Conservation (phyloP, 192 early-diverging fungal genomes). For the Funneliformis geosporum region DNA sequence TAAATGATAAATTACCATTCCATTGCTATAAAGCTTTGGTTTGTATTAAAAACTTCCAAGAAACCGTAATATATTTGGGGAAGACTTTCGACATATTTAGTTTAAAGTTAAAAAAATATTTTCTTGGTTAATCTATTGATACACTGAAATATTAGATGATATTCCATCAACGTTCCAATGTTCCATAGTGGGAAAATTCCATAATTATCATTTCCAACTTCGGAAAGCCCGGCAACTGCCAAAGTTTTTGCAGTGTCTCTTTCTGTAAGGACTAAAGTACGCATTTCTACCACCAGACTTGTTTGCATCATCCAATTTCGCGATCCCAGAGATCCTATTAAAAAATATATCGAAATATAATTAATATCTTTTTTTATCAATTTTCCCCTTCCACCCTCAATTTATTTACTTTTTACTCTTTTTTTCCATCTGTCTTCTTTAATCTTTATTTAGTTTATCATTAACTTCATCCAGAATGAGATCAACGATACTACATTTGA, state of each 20-base stretch:
- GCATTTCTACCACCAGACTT: constrained; percentile 77
- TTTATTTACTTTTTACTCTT: too few relatives aligned
- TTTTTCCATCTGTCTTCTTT: constrained; percentile 87
- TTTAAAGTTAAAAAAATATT: too few relatives aligned
- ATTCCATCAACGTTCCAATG: too few relatives aligned
- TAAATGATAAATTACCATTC: too few relatives aligned
- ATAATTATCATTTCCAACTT: constrained; percentile 86
- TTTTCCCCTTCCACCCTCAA: too few relatives aligned
- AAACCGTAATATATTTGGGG: too few relatives aligned
- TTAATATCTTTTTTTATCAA: constrained; percentile 28
- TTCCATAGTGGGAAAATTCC: constrained; percentile 98
- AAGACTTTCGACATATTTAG: too few relatives aligned
- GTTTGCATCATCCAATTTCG: constrained; percentile 95
- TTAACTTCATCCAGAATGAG: constrained; percentile 71
- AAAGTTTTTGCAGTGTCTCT: constrained; percentile 94
- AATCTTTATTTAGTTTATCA: constrained; percentile 73
- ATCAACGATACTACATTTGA: constrained; percentile 86
- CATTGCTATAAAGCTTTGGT: too few relatives aligned
- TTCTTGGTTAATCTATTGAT: too few relatives aligned
- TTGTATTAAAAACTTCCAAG: too few relatives aligned
- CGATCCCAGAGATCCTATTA: constrained; percentile 67
- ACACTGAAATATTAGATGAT: too few relatives aligned
- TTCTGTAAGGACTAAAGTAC: constrained; percentile 96
- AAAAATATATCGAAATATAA: too few relatives aligned
- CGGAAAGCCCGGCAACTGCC: constrained; percentile 82